A percentile compares a stretch with the other conserved stretches of the same genome.
Conservation (phyloP, 495 filamentous ascomycete genomes). For the Penicillium lagena region DNA sequence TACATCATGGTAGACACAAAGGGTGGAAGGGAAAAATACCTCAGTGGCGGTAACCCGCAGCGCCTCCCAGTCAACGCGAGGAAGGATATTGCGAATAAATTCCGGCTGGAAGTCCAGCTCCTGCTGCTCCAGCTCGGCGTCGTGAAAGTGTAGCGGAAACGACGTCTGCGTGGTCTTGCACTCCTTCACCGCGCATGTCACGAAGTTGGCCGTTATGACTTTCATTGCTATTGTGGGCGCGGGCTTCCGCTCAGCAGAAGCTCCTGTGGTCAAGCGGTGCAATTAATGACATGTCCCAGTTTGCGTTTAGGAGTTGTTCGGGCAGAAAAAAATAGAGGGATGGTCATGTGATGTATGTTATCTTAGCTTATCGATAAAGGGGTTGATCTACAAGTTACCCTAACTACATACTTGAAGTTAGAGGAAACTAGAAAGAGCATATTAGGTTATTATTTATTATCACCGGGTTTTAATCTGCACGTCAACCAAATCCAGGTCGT, state of each 20-base stretch:
- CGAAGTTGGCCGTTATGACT: constrained; percentile 91
- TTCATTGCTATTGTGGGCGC: constrained; percentile 60
- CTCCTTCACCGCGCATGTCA: constrained; percentile 89
- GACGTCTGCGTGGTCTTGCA: constrained; percentile 74
- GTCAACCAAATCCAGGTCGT: constrained; percentile 73
- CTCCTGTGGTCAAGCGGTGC: too few relatives aligned
- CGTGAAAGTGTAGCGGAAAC: constrained; percentile 85
- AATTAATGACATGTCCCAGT: too few relatives aligned
- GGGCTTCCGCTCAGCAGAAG: too few relatives aligned
- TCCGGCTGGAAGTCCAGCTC: constrained; percentile 72
- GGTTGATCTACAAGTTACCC: not conserved
- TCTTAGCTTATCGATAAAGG: not conserved
- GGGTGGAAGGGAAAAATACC: constrained; percentile 43
- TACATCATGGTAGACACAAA: not conserved
- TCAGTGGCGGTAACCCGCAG: constrained; percentile 69
- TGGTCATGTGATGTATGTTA: too few relatives aligned
- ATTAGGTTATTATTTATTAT: too few relatives aligned
- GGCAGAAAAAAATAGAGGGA: too few relatives aligned
- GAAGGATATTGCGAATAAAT: constrained; percentile 75
- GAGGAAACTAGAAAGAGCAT: too few relatives aligned
- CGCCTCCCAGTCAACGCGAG: constrained; percentile 82
- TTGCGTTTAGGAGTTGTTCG: too few relatives aligned
- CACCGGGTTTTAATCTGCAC: constrained; percentile 51
- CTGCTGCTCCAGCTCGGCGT: constrained; percentile 80
- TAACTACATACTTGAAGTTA: too few relatives aligned